A percentile compares a stretch with the other conserved stretches of the same genome.
Evolutionary conservation across 2,329 filamentous ascomycete species (phyloP).

Genomic region (Exophiala dermatitidis): DNA sequence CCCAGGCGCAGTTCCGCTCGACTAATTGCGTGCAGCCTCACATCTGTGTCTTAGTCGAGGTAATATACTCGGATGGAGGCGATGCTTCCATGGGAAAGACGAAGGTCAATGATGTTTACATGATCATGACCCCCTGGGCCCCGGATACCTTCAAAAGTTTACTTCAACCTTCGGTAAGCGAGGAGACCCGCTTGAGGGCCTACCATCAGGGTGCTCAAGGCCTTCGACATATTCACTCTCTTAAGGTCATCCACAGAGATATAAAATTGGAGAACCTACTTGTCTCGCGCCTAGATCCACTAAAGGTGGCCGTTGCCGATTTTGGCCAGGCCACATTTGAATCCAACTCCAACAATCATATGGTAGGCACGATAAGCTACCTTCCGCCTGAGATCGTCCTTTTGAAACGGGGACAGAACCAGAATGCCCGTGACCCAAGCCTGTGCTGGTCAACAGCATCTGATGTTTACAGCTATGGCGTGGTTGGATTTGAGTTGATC

Average conservation of each 20-base stretch:
- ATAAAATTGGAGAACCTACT: constrained; percentile 89
- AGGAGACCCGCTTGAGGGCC: constrained; percentile 37
- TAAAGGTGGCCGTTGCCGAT: constrained; percentile 73
- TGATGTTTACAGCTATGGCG: background rate
- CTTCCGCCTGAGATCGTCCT: constrained; percentile 65
- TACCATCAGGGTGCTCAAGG: constrained; percentile 89
- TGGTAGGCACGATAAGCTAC: constrained; percentile 74
- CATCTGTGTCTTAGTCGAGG: constrained; percentile 9
- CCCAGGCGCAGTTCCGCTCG: background rate
- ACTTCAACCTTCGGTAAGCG: background rate
- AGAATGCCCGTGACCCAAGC: background rate
- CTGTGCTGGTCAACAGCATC: background rate
- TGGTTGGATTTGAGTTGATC: background rate
- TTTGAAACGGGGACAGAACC: background rate
- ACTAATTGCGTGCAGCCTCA: constrained; percentile 1
- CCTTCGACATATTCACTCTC: constrained; percentile 72
- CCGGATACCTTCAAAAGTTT: constrained; percentile 8
- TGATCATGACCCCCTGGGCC: constrained; percentile 9
- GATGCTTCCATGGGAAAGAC: constrained; percentile 9
- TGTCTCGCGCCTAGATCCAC: constrained; percentile 80
- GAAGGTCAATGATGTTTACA: constrained; percentile 13
- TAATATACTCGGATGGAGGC: constrained; percentile 8
- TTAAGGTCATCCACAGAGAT: constrained; percentile 83
- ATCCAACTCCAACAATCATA: constrained; percentile 5
- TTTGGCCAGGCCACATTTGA: constrained; percentile 83